Evolutionary conservation across 2,329 filamentous ascomycete genomes (phyloP), one percentile per base, ranked within the genome.

Genomic region (Calonectria pteridis): DNA sequence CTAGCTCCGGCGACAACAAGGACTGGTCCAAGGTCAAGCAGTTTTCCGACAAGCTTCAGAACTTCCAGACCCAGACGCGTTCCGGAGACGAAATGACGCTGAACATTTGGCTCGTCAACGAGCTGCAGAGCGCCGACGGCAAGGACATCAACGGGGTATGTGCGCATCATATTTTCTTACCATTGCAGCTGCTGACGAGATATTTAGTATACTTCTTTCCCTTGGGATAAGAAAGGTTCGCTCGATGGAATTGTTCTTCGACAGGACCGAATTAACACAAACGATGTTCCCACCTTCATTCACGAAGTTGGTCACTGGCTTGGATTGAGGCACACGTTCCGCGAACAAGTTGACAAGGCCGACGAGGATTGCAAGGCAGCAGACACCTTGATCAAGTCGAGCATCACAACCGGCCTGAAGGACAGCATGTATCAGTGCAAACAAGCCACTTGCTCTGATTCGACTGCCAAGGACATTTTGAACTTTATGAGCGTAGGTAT

Each of bases 401-500:
- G 76, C 5, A 67, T 73, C 43, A 80, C 78, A 5, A 72, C 72
- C 6, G 77, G 78, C 14, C 26, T 65, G 4, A 49, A 67, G 4
- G 35, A 70, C 26, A 69, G 63, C 5, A 71, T 78, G 9, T 77
- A 70, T 28, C 20, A 75, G 20, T 79, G 76, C 64, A 66, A 69
- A 0, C 77, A 80, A 59, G 49, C 72, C 1, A 74, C 74, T 0
- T 80, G 78, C 10, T 33, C 29, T 0, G 68, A 55, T 9, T 59
- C 71, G 2, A 49, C 11, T 16, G 37, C 64, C 13, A 68, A 74
- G 29, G 71, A 76, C 6, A 73, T 79, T 23, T 53, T 76, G 31
- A 79, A 79, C 65, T 78, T 73, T 46, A 79, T 79, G 77, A 79
- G 77, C 37, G 77, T 79, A 50, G 66, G 77, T 66, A 18, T 20